Conservation (phyloP, 2,329 filamentous ascomycete species). For the Allantophomopsis lycopodina region DNA sequence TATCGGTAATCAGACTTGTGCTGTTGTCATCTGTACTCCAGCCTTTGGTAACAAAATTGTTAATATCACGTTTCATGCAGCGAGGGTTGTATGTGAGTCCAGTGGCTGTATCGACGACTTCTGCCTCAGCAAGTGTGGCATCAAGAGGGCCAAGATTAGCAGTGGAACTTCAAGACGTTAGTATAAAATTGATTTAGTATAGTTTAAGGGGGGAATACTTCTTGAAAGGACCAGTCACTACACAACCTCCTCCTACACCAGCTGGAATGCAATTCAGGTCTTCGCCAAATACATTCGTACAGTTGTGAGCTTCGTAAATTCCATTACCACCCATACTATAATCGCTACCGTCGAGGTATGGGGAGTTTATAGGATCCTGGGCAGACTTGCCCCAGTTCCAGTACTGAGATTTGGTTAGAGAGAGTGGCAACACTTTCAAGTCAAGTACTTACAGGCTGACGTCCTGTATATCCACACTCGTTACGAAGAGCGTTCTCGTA, state of each 20-base stretch:
- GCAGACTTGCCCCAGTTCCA: conserved; percentile 21
- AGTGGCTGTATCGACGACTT: conserved; percentile 18
- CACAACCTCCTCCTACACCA: conserved; percentile 39
- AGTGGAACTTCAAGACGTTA: conserved; percentile 9
- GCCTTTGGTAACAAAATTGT: conserved; percentile 20
- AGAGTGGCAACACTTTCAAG: conserved; percentile 10
- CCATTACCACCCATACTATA: conserved; percentile 36
- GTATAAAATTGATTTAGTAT: neutral
- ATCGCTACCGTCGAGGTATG: conserved; percentile 39
- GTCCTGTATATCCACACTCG: conserved; percentile 27
- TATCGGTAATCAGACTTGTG: conserved; percentile 23
- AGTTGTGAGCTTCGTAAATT: conserved; percentile 15
- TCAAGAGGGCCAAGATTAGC: conserved; percentile 33
- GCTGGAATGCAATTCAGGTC: conserved; percentile 21
- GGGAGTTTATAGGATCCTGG: conserved; percentile 24
- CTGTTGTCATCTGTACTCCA: conserved; percentile 22
- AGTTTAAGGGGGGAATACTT: conserved; percentile 11
- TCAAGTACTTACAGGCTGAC: conserved; percentile 24
- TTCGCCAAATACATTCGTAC: conserved; percentile 12
- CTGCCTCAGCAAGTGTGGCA: conserved; percentile 16
- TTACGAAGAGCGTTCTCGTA: conserved; percentile 25
- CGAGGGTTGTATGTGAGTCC: conserved; percentile 25
- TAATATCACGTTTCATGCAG: conserved; percentile 27
- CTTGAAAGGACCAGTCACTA: conserved; percentile 30
- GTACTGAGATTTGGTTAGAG: neutral